These are phyloP conservation scores for Ligustrum vulgare DNA, from an alignment of 257 asterid species.

Conservation along the genomic window DNA sequence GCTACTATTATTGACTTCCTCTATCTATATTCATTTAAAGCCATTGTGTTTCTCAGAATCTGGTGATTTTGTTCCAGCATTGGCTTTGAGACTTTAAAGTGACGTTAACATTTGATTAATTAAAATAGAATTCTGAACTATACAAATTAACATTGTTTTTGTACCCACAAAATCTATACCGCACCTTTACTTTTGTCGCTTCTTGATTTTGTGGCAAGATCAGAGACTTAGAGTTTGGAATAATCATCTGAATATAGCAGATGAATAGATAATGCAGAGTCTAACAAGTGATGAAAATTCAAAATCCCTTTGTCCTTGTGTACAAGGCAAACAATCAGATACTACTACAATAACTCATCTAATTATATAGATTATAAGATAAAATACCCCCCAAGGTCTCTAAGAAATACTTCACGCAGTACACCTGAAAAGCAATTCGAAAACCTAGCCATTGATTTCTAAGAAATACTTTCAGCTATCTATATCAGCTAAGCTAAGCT, in stretches of 20 bases:
- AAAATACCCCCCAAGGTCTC: not conserved
- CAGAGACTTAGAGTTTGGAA: not conserved
- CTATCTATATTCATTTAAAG: too few relatives aligned
- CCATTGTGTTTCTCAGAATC: too few relatives aligned
- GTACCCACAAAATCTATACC: not conserved
- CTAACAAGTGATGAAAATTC: not conserved
- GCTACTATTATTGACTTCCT: too few relatives aligned
- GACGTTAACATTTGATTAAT: not conserved
- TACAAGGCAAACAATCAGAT: not conserved
- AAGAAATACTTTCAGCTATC: too few relatives aligned
- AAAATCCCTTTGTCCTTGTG: not conserved
- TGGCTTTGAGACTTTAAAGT: not conserved
- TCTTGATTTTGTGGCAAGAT: not conserved
- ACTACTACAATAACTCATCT: not conserved
- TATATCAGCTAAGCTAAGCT: too few relatives aligned
- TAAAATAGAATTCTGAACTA: not conserved
- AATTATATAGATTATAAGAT: not conserved
- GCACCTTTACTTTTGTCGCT: not conserved
- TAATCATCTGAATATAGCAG: not conserved
- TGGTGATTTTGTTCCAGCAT: not conserved
- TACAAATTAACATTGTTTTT: not conserved
- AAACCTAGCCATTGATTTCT: too few relatives aligned
- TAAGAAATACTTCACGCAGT: not conserved
- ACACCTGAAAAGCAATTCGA: conserved; percentile 13
- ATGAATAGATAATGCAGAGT: not conserved